Base-by-base conservation (phyloP, 257 asterid species). In the Penstemon eatonii region DNA sequence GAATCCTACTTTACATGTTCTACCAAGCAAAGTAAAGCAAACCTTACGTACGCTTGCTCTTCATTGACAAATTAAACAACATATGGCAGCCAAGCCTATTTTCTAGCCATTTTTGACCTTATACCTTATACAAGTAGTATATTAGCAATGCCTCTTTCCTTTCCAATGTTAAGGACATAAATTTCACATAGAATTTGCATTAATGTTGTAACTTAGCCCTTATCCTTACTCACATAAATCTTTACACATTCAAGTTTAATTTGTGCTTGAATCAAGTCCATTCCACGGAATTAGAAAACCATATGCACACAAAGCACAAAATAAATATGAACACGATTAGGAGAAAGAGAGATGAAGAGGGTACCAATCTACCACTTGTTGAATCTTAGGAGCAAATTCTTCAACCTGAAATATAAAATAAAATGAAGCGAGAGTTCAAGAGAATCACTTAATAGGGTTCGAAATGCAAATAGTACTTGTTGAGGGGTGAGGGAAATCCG, bases 301-400 rank as follows among this genome's bases (percentile, higher is more conserved):
- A 59, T 8, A 59, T 5, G 10, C 45, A 36, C 8, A 38, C 46
- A 58, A 58, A 38, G 19, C 8, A 25, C 72, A 56, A 33, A 18
- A 39, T 19, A 64, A 5, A 52, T 11, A n/a, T 4, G 10, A 5
- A 12, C 8, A 38, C 42, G 43, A 42, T 8, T 15, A 40, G 51
- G 60, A 60, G 18, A 70, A 18, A 39, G 11, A 60, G 60, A 66
- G 6, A 58, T 33, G 33, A 15, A 15, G 18, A 13, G 57, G 8
- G 37, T 63, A 86, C 82, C 82, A 78, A 66, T 85, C 89, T 44
- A 88, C 80, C 49, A 91, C 92, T 83, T 88, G 86, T 36, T 54
- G 80, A 54, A 88, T 83, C 79, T 88, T 88, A 3, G 96, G 95
- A 59, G 73, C 88, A 53, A 88, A 91, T 71, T 85, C 93, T 77